phyloP scores from a whole-genome alignment of 768 basidiomycete species.

The Termitomyces sp. region DNA sequence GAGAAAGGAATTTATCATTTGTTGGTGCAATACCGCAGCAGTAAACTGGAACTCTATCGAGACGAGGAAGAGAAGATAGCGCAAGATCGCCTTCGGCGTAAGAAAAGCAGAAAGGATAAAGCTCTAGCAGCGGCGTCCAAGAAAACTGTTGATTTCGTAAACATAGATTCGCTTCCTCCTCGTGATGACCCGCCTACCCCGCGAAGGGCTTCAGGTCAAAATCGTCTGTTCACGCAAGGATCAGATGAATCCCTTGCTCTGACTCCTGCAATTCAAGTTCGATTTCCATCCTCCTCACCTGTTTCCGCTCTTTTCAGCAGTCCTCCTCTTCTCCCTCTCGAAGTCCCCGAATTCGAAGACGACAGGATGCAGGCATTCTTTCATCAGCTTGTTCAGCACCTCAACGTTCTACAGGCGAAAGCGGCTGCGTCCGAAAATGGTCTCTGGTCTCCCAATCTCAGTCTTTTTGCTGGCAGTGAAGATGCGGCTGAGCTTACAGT shows the following conservation, averaged over 20 bases:
- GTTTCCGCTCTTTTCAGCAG: slow-evolving; percentile 21
- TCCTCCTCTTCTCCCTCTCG: slow-evolving; percentile 36
- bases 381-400: slow-evolving; percentile 76
- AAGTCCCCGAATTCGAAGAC: slow-evolving; percentile 68
- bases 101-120: slow-evolving; percentile 25
- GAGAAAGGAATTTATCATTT: slow-evolving; percentile 95
- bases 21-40: slow-evolving; percentile 76
- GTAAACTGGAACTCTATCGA: slow-evolving; percentile 67
- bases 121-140: slow-evolving; percentile 15
- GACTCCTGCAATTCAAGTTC: slow-evolving; percentile 12
- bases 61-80: slow-evolving; percentile 54
- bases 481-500: not conserved
- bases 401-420: slow-evolving; percentile 65
- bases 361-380: slow-evolving; percentile 80
- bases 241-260: slow-evolving; percentile 13
- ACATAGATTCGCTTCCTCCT: slow-evolving; percentile 35
- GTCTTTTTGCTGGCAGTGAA: slow-evolving; percentile 6
- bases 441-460: slow-evolving; percentile 14
- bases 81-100: slow-evolving; percentile 29
- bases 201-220: slow-evolving; percentile 39
- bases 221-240: slow-evolving; percentile 14
- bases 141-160: slow-evolving; percentile 18
- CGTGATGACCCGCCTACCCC: slow-evolving; percentile 60
- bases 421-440: slow-evolving; percentile 19
- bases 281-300: slow-evolving; percentile 17